Percentiles rank a stretch among this genome's conserved stretches.
Evolutionary conservation across 176 grass and related monocot species (phyloP).

Genomic region (Thalia dealbata): DNA sequence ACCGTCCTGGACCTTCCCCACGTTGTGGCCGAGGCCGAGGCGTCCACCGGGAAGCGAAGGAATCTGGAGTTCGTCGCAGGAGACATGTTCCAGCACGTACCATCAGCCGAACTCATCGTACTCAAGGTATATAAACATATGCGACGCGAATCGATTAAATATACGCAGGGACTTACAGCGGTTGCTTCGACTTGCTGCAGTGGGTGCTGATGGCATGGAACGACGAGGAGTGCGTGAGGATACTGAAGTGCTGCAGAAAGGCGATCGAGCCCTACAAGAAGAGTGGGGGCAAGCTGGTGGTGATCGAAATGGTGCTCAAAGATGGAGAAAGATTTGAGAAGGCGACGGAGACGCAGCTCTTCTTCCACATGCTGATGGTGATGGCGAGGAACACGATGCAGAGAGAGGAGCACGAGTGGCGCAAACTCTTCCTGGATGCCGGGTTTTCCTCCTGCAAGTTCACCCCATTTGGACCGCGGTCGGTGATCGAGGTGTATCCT

Average conservation of each 20-base stretch:
- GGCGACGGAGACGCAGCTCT: neutral
- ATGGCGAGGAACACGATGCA: neutral
- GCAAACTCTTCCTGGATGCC: neutral
- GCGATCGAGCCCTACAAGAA: neutral
- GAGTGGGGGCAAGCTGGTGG: neutral
- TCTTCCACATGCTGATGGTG: conserved; percentile 1
- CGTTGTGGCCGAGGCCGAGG: neutral
- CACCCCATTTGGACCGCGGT: neutral
- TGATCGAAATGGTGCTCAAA: neutral
- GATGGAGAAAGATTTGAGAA: neutral
- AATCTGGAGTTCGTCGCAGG: neutral
- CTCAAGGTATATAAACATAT: conserved; percentile 10
- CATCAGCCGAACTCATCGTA: neutral
- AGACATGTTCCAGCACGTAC: conserved; percentile 6
- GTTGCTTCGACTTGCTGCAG: neutral
- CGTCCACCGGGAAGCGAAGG: neutral
- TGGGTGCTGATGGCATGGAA: neutral
- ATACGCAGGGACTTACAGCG: no score
- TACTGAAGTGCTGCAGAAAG: conserved; percentile 3
- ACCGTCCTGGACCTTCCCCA: conserved; percentile 37
- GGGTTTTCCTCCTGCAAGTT: neutral
- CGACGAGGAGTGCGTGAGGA: neutral
- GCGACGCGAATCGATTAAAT: no score
- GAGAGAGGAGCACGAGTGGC: neutral
- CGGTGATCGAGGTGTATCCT: neutral